Evolutionary conservation across 768 basidiomycete species (phyloP), one percentile per base, ranked within the genome.

Genomic region (Psilocybe cyanescens): DNA sequence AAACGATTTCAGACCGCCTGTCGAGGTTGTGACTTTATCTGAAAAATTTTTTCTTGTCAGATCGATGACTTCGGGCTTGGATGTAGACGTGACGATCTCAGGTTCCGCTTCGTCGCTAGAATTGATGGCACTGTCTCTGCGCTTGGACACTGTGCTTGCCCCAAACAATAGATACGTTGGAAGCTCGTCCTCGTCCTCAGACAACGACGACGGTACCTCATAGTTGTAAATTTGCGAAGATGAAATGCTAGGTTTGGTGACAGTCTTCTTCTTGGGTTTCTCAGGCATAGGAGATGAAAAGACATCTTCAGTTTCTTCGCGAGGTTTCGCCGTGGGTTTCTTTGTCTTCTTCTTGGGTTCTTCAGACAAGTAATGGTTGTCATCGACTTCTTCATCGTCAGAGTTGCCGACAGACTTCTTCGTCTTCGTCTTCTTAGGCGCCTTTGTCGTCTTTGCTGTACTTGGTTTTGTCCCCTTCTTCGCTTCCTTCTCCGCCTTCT

Each of bases 401-500:
- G 41, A 44, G 41, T 44, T 8, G 14, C 7, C 14, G 41, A n/a
- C 41, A 39, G 53, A 16, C 45, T 59, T 53, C 54, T 59, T 63
- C 41, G 16, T 2, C 24, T 35, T 31, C 55, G 44, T 8, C 33
- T 57, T 62, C 4, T 29, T 67, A 59, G 31, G 58, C 52, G 50
- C 58, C 65, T 70, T 71, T 19, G 57, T 67, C 14, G 11, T 16
- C 7, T 65, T 52, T 12, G 37, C 51, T 9, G 57, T 67, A 55
- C 61, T 64, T 33, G 52, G 60, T 55, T 67, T 70, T 1, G 51
- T 39, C 0, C 54, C 78, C 67, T 83, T 89, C 61, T 74, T 75
- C 16, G 76, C 69, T 68, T 87, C 77, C 67, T 83, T 89, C 62
- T 74, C 75, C 14, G 77, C 70, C 68, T 87, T 84, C 72, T 85